These are phyloP conservation scores for Fusarium avenaceum DNA, from an alignment of 2,329 filamentous ascomycete species.

Conservation along the genomic window DNA sequence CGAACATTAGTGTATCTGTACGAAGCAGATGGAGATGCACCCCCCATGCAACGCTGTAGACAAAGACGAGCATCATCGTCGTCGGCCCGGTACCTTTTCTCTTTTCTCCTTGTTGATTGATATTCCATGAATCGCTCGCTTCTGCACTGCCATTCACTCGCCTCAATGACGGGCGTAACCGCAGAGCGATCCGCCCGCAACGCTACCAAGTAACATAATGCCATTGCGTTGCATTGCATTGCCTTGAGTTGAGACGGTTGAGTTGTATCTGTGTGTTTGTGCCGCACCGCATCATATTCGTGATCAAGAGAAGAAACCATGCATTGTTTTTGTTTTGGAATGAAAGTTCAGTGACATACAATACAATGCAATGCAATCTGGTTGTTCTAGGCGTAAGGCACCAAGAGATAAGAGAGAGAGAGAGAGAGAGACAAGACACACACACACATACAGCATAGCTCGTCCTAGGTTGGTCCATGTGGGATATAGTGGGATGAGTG, in stretches of 20 bases:
- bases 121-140: slow-evolving; percentile 8
- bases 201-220: slow-evolving; percentile 32
- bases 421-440: no score
- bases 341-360: slow-evolving; percentile 2
- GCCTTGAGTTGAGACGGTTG: neutral
- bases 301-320: slow-evolving; percentile 3
- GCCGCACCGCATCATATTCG: slow-evolving; percentile 22
- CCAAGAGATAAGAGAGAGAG: neutral
- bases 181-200: slow-evolving; percentile 33
- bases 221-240: slow-evolving; percentile 12
- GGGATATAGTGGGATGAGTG: neutral
- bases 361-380: slow-evolving; percentile 1
- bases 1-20: neutral
- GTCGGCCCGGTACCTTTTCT: slow-evolving; percentile 12
- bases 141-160: slow-evolving; percentile 6
- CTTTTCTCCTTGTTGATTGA: neutral
- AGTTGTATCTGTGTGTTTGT: slow-evolving; percentile 29
- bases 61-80: slow-evolving; percentile 11
- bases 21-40: no score
- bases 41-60: no score
- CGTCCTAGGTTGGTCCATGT: neutral
- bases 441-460: neutral
- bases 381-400: neutral
- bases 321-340: neutral
- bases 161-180: slow-evolving; percentile 27